Conservation (phyloP, 495 filamentous ascomycete species). For the Coniosporium apollinis region DNA sequence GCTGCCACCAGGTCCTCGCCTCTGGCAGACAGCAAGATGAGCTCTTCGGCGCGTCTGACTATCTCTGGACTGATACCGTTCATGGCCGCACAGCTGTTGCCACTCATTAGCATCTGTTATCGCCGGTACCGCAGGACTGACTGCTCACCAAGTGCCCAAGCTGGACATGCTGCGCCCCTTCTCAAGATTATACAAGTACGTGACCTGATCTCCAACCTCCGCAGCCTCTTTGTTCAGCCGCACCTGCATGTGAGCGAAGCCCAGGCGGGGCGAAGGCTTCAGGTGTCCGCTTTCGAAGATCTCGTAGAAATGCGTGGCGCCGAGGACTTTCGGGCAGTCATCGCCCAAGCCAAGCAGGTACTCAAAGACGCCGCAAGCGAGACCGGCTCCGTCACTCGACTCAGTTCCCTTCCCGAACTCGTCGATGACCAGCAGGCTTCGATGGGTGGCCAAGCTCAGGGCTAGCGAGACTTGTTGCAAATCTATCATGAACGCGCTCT, state of each 20-base stretch:
- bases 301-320: slow-evolving; percentile 83
- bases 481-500: slow-evolving; percentile 90
- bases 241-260: slow-evolving; percentile 82
- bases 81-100: slow-evolving; percentile 52
- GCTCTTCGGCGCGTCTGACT: slow-evolving; percentile 57
- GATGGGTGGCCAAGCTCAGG: slow-evolving; percentile 57
- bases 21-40: slow-evolving; percentile 49
- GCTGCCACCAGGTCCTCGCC: slow-evolving; percentile 61
- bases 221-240: slow-evolving; percentile 44
- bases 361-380: slow-evolving; percentile 69
- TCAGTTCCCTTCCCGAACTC: slow-evolving; percentile 96
- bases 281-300: slow-evolving; percentile 68
- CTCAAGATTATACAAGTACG: slow-evolving; percentile 65
- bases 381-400: slow-evolving; percentile 59
- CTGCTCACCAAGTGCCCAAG: slow-evolving; percentile 51
- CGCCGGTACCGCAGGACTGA: not conserved
- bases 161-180: slow-evolving; percentile 61
- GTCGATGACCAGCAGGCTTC: slow-evolving; percentile 72
- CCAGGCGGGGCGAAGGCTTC: slow-evolving; percentile 35
- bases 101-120: slow-evolving; percentile 1
- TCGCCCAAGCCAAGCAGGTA: slow-evolving; percentile 46
- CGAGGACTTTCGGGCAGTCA: slow-evolving; percentile 66
- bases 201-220: slow-evolving; percentile 53
- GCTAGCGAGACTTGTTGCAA: slow-evolving; percentile 74
- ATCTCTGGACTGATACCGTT: slow-evolving; percentile 63